A percentile compares a stretch with the other conserved stretches of the same genome.
phyloP scores from a whole-genome alignment of 2,329 filamentous ascomycete species.

The Colletotrichum sp. region DNA sequence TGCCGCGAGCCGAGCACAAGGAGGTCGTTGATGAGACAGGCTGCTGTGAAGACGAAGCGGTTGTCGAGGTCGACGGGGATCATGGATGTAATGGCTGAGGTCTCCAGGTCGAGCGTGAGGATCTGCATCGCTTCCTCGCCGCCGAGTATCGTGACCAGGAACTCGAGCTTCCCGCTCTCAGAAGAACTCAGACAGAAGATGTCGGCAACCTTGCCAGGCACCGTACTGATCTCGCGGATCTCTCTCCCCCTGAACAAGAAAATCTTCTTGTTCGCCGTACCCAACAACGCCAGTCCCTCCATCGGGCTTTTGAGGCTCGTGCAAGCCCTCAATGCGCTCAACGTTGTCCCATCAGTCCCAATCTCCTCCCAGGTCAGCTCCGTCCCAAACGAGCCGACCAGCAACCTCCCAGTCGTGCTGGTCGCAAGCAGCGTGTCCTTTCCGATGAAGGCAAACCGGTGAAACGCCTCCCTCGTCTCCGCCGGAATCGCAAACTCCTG shows the following conservation, averaged over 20 bases:
- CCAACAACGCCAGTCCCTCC: conserved; percentile 48
- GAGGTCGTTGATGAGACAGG: conserved; percentile 41
- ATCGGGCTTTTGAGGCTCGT: conserved; percentile 49
- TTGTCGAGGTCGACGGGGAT: conserved; percentile 44
- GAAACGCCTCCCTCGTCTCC: conserved; percentile 51
- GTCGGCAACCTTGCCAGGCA: conserved; percentile 56
- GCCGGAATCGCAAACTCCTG: conserved; percentile 31
- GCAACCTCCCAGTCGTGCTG: conserved; percentile 65
- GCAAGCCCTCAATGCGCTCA: conserved; percentile 47
- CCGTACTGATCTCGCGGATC: conserved; percentile 38
- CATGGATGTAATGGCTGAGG: conserved; percentile 31
- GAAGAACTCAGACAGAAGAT: conserved; percentile 44
- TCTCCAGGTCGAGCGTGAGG: conserved; percentile 41
- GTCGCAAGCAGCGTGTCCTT: conserved; percentile 57
- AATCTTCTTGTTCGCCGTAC: conserved; percentile 52
- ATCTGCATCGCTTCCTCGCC: conserved; percentile 45
- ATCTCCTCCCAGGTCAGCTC: conserved; percentile 49
- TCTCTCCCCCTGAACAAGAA: conserved; percentile 44
- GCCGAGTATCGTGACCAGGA: conserved; percentile 53
- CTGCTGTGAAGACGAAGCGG: conserved; percentile 56
- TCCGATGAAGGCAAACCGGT: conserved; percentile 68
- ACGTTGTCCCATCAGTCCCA: conserved; percentile 33
- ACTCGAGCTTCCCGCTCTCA: conserved; percentile 26
- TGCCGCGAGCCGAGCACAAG: conserved; percentile 61
- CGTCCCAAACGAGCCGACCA: conserved; percentile 46